Base-by-base conservation (phyloP, 805 yeast species). In the Blastobotrys terrestris region DNA sequence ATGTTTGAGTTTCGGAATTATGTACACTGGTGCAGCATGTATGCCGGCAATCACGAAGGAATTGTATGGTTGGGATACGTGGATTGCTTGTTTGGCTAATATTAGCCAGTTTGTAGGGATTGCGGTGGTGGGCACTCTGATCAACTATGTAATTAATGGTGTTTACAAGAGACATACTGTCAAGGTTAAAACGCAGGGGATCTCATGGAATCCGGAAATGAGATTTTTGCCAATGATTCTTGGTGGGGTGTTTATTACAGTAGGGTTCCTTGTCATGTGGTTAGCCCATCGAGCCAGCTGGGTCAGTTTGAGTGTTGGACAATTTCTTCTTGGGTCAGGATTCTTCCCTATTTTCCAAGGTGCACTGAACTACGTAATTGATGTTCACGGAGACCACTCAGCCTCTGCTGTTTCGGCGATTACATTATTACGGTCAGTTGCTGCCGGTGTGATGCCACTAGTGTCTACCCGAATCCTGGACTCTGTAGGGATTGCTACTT, bases 331-430 rank as follows among this genome's bases (percentile, higher is more conserved):
- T 21, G 52, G 58, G 19, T 45, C 50, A 22, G 50, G 56, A 2
- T 53, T 53, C 44, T 53, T 53, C 53, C 42, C 53, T 39, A 53
- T 54, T 13, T 53, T 53, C 49, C 56, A 53, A 39, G 21, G 49
- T 3, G 56, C 56, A 1, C 52, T 53, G 31, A 53, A 53, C 45
- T 53, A 53, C 52, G 45, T 53, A n/a, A 52, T 53, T 2, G 56
- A 53, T 35, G 43, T 53, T 18, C 55, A 53, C 43, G 48, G 53
- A 3, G 53, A 52, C 48, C 43, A 48, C 39, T 52, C 56, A 1
- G 56, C 56, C 1, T 48, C 54, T 2, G 56, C 56, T 0, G 56
- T 53, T 2, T 47, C 57, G 5, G 50, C 56, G 8, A 26, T 53
- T 14, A 53, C 57, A 1, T 41, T 53, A 3, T 39, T 53, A 41